Percentiles rank a stretch among this genome's conserved stretches.
phyloP scores from a whole-genome alignment of 2,329 filamentous ascomycete species.

The Acrocalymma vagum region DNA sequence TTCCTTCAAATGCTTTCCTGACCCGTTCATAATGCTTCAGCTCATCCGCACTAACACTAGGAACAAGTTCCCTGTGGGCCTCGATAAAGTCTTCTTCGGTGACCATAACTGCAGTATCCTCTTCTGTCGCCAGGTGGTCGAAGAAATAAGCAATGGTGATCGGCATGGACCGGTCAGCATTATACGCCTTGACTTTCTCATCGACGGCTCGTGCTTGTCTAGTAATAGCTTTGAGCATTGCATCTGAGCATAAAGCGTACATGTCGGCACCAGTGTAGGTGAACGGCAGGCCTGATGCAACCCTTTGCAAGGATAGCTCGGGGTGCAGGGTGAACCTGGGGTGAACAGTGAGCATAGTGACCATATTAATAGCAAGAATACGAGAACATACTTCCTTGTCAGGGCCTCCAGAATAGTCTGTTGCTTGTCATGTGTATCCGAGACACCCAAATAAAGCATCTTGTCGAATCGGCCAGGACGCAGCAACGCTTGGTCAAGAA shows the following conservation, averaged over 20 bases:
- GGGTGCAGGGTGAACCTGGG: conserved; percentile 87
- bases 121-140: conserved; percentile 84
- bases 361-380: neutral
- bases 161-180: conserved; percentile 55
- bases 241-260: conserved; percentile 95
- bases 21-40: conserved; percentile 90
- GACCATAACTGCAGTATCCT: conserved; percentile 87
- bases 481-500: conserved; percentile 88
- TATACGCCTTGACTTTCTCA: conserved; percentile 77
- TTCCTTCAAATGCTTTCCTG: conserved; percentile 80
- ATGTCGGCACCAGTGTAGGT: conserved; percentile 98
- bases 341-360: conserved; percentile 6
- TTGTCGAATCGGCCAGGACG: conserved; percentile 95
- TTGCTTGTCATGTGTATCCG: conserved; percentile 96
- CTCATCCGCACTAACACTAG: conserved; percentile 91
- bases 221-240: conserved; percentile 98
- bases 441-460: conserved; percentile 96
- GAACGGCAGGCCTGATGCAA: conserved; percentile 84
- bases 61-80: conserved; percentile 86
- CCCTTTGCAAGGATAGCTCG: conserved; percentile 74
- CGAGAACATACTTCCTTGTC: conserved; percentile 82
- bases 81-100: conserved; percentile 86
- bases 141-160: conserved; percentile 95
- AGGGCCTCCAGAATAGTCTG: conserved; percentile 91
- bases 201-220: conserved; percentile 87